Evolutionary conservation across 2,329 filamentous ascomycete genomes (phyloP).

Genomic region (Neopestalotiopsis clavispora): DNA sequence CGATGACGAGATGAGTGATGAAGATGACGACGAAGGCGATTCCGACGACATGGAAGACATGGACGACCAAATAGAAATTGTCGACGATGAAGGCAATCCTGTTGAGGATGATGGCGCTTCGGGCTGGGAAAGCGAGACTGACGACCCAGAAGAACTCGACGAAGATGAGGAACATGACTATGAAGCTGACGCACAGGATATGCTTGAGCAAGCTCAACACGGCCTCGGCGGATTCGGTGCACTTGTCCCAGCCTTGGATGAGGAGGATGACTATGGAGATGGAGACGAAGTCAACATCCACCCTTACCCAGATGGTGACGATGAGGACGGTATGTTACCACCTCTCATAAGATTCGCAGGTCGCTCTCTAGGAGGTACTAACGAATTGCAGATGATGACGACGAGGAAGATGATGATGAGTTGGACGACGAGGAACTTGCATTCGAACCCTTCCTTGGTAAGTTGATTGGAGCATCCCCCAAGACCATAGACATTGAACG

Average conservation of each 20-base stretch:
- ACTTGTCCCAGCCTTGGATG: constrained; percentile 61
- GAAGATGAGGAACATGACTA: constrained; percentile 59
- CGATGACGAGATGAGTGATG: constrained; percentile 61
- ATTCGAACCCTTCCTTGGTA: constrained; percentile 64
- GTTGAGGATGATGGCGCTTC: constrained; percentile 64
- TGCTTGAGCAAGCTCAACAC: constrained; percentile 53
- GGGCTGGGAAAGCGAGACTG: constrained; percentile 65
- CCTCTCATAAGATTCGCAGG: too few species aligned
- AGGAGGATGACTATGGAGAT: constrained; percentile 59
- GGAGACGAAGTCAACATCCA: constrained; percentile 57
- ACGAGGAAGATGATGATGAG: constrained; percentile 70
- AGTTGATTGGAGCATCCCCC: constrained; percentile 34
- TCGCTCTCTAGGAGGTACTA: neutral
- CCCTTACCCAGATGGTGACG: constrained; percentile 57
- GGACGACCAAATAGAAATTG: constrained; percentile 58
- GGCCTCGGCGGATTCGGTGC: constrained; percentile 50
- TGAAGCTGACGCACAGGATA: constrained; percentile 58
- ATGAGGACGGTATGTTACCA: constrained; percentile 57
- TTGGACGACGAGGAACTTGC: constrained; percentile 71
- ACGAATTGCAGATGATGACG: constrained; percentile 39
- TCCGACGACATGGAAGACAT: constrained; percentile 62
- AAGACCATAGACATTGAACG: neutral
- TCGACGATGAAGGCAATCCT: constrained; percentile 66
- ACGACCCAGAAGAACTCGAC: constrained; percentile 59
- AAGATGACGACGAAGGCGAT: constrained; percentile 65